Evolutionary conservation across 176 grass and related monocot genomes (phyloP).

Genomic region (Oryza glumipatula): DNA sequence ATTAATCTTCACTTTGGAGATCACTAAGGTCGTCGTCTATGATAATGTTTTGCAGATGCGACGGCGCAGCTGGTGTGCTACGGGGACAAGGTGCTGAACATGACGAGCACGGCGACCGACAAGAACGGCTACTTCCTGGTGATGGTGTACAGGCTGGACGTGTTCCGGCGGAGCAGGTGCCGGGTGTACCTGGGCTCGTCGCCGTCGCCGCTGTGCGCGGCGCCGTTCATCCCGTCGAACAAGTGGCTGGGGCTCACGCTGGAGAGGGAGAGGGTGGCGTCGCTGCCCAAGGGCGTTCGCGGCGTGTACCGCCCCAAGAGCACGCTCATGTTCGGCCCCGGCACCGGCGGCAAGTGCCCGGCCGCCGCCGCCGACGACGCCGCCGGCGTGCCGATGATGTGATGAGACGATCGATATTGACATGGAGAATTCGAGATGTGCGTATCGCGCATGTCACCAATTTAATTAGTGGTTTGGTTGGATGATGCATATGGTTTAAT

Average conservation of each 20-base stretch:
- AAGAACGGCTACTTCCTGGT: conserved; percentile 43
- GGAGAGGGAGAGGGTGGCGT: background rate
- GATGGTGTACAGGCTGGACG: conserved; percentile 51
- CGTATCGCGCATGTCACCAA: background rate
- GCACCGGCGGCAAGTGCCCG: conserved; percentile 31
- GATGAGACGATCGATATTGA: background rate
- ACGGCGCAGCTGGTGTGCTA: conserved; percentile 58
- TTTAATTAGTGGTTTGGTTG: background rate
- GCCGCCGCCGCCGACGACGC: too few relatives aligned
- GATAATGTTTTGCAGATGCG: conserved; percentile 23
- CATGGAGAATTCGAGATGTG: too few relatives aligned
- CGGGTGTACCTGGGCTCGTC: conserved; percentile 45
- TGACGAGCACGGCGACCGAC: conserved; percentile 45
- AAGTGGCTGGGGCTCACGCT: conserved; percentile 32
- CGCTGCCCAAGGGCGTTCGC: conserved; percentile 24
- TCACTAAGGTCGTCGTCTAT: too few relatives aligned
- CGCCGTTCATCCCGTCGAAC: conserved; percentile 35
- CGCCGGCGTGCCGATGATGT: background rate
- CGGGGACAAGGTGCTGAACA: conserved; percentile 43
- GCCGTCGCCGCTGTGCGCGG: conserved; percentile 32
- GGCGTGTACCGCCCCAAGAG: conserved; percentile 22
- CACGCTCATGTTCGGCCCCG: conserved; percentile 48
- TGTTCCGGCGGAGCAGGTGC: conserved; percentile 33
- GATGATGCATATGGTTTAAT: background rate
- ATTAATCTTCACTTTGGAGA: background rate